Conservation (phyloP, 139 green algal genomes). For the Coelastrella sp. region DNA sequence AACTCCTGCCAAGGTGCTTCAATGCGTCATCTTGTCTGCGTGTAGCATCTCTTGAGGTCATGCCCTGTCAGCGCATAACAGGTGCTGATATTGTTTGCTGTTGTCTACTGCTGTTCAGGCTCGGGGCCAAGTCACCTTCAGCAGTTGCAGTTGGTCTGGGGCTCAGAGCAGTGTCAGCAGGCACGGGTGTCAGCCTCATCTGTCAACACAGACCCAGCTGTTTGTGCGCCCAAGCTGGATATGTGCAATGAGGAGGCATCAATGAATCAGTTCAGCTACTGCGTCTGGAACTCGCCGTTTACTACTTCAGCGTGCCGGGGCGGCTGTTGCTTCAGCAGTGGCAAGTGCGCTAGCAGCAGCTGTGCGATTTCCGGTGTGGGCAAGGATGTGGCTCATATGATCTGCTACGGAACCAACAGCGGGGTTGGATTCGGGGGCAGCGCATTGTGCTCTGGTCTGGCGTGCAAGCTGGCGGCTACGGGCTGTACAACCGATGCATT, state of each 20-base stretch:
- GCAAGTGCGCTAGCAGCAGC: constrained; percentile 52
- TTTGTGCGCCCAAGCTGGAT: neutral
- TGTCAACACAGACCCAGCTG: neutral
- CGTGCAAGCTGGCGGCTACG: constrained; percentile 37
- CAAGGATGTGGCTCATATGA: constrained; percentile 33
- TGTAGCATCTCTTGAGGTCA: too few relatives aligned
- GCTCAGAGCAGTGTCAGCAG: neutral
- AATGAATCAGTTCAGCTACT: constrained; percentile 47
- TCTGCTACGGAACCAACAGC: constrained; percentile 48
- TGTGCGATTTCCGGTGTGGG: constrained; percentile 37
- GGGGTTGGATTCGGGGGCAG: constrained; percentile 33
- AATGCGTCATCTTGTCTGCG: too few relatives aligned
- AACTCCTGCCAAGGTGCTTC: too few relatives aligned
- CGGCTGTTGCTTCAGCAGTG: constrained; percentile 40
- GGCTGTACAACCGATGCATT: constrained; percentile 43
- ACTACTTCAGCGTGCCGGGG: constrained; percentile 34
- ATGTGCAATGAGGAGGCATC: constrained; percentile 43
- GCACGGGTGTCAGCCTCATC: neutral
- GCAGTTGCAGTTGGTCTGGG: constrained; percentile 41
- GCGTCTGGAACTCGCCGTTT: constrained; percentile 38
- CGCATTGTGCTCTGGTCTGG: constrained; percentile 36
- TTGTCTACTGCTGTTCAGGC: neutral
- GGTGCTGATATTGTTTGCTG: neutral
- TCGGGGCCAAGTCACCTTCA: constrained; percentile 6
- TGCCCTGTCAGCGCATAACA: too few relatives aligned